Conservation (phyloP, 2,329 filamentous ascomycete genomes). For the Ramichloridium luteum region DNA sequence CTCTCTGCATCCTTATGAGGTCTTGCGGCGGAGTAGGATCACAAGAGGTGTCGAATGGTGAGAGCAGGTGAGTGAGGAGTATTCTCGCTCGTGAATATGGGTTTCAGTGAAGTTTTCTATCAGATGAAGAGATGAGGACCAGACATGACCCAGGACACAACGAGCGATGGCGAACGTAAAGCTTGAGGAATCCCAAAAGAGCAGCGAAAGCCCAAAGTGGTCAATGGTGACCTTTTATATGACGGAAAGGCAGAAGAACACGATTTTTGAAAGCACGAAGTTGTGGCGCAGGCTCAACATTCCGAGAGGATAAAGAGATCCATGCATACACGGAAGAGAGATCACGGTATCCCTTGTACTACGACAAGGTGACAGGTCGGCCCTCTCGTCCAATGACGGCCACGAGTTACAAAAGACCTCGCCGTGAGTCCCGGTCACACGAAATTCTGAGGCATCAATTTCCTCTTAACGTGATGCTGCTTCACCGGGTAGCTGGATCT, state of each 20-base stretch:
- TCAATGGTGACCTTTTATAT: background rate
- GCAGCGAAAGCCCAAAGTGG: slow-evolving; percentile 1
- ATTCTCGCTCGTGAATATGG: background rate
- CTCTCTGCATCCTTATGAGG: no score
- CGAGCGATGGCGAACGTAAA: background rate
- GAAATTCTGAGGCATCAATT: slow-evolving; percentile 1
- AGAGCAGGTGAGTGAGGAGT: slow-evolving; percentile 1
- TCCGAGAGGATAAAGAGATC: background rate
- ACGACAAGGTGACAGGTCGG: no score
- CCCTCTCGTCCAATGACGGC: background rate
- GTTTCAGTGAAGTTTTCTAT: background rate
- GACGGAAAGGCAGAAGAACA: slow-evolving; percentile 3
- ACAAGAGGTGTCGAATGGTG: no score
- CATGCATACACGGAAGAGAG: no score
- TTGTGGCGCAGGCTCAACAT: slow-evolving; percentile 1
- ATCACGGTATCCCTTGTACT: no score
- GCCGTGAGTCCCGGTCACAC: background rate
- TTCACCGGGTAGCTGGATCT: no score
- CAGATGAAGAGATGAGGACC: slow-evolving; percentile 1
- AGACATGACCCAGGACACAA: background rate
- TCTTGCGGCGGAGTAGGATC: no score
- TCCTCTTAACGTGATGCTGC: no score
- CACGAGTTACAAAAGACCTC: background rate
- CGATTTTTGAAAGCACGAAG: slow-evolving; percentile 1
- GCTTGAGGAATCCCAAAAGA: background rate